Evolutionary conservation across 1,284 basidiomycete genomes (phyloP).

Genomic region (Anthracocystis walkeri): DNA sequence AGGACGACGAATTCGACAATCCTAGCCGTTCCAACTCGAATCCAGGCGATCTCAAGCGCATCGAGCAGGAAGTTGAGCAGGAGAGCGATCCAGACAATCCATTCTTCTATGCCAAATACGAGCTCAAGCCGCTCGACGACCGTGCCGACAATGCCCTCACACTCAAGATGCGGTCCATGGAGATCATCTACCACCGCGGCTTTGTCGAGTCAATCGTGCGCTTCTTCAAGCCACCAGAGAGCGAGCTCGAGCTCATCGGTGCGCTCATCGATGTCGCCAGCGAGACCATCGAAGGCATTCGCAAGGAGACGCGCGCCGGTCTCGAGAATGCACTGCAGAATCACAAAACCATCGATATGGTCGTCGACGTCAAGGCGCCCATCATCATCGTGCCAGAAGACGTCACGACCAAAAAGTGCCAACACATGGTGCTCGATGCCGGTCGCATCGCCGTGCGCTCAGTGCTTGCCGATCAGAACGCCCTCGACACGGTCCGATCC

Average conservation of each 20-base stretch:
- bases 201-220: constrained; percentile 92
- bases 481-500: constrained; percentile 81
- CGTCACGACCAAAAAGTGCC: constrained; percentile 81
- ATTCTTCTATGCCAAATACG: constrained; percentile 93
- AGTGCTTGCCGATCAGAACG: constrained; percentile 85
- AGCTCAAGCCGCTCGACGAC: constrained; percentile 91
- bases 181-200: constrained; percentile 95
- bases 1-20: constrained; percentile 72
- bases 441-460: constrained; percentile 96
- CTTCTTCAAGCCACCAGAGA: constrained; percentile 95
- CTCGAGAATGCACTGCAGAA: constrained; percentile 91
- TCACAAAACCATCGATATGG: constrained; percentile 95
- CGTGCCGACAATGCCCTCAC: constrained; percentile 91
- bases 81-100: constrained; percentile 74
- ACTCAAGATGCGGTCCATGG: constrained; percentile 93
- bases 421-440: constrained; percentile 92
- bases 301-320: constrained; percentile 94
- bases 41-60: constrained; percentile 48
- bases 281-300: constrained; percentile 91
- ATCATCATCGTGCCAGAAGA: constrained; percentile 94
- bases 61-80: constrained; percentile 66
- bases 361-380: constrained; percentile 95
- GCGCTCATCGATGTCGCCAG: constrained; percentile 81
- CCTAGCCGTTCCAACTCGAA: constrained; percentile 42
- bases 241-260: constrained; percentile 92